These are phyloP conservation scores for Talaromyces sp. DNA, from an alignment of 2,329 filamentous ascomycete species.

Conservation along the genomic window DNA sequence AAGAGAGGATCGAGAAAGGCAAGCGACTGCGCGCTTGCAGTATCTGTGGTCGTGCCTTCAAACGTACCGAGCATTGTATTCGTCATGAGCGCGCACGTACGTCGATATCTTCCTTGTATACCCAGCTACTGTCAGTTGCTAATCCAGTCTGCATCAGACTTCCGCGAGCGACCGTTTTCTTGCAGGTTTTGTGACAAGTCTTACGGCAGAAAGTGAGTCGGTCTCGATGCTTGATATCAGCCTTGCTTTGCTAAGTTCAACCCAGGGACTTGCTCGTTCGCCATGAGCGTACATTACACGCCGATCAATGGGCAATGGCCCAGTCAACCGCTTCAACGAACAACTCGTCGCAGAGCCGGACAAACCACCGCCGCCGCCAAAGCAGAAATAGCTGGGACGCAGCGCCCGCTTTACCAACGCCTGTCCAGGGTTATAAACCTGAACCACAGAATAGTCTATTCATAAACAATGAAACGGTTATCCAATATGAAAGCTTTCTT, in stretches of 20 bases:
- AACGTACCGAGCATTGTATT: constrained; percentile 30
- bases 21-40: constrained; percentile 18
- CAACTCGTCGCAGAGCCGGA: constrained; percentile 3
- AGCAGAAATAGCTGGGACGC: constrained; percentile 8
- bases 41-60: constrained; percentile 27
- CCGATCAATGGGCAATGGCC: constrained; percentile 19
- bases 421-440: constrained; percentile 5
- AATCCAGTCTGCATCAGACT: constrained; percentile 16
- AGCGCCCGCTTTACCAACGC: background rate
- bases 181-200: constrained; percentile 28
- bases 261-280: constrained; percentile 30
- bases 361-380: constrained; percentile 10
- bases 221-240: background rate
- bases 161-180: constrained; percentile 27
- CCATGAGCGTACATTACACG: constrained; percentile 29
- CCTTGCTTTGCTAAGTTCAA: background rate
- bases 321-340: constrained; percentile 6
- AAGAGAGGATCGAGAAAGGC: constrained; percentile 12
- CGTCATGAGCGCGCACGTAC: constrained; percentile 29
- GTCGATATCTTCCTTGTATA: background rate
- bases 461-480: constrained; percentile 11
- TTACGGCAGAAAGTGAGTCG: constrained; percentile 28
- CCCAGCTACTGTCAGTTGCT: background rate
- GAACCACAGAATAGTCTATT: constrained; percentile 2
- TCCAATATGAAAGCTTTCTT: constrained; percentile 12